Base-by-base conservation (phyloP, 2,329 filamentous ascomycete species). In the Hypomyces perniciosus region DNA sequence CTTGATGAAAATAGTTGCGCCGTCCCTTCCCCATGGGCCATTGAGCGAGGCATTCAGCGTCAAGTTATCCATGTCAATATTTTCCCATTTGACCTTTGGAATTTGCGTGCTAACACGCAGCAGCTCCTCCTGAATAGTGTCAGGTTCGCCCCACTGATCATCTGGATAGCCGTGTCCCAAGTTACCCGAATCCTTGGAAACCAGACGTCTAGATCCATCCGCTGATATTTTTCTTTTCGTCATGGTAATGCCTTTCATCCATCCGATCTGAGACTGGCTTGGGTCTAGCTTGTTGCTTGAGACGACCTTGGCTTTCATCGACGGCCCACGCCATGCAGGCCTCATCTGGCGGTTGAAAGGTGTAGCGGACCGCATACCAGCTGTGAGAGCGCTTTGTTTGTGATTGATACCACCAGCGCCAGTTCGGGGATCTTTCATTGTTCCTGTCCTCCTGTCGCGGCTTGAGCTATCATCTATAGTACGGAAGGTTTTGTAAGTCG, bases 401-500 rank as follows among this genome's bases (percentile, higher is more conserved):
- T 70, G 64, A 12, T 70, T 71, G 6, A 65, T 60, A 6, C 68
- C 69, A 13, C 71, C 68, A 45, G 68, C 74, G 30, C 67, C 68
- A 1, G 78, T 74, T 31, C 77, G 75, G 40, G 78, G 72, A 54
- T 82, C 80, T 54, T 78, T 84, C 76, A 85, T 85, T 1, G 80
- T 84, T 2, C 79, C 74, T 38, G 70, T 70, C 58, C 78, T 78
- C 54, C 81, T 81, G 51, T 86, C 82, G 27, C 77, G 72, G 43
- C 76, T 75, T 37, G 74, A 66, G 44, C 72, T 72, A 50, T 81
- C 80, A 48, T 86, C 84, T 20, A 86, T 76, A 38, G 90, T 83
- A 42, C 88, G 83, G 61, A 92, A 96, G 0, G 88, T 92, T 65
- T 86, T 88, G 72, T 96, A 96, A 2, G 78, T 72, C 5, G 91